Conservation (phyloP, 768 basidiomycete genomes). For the Leucocoprinus birnbaumii region DNA sequence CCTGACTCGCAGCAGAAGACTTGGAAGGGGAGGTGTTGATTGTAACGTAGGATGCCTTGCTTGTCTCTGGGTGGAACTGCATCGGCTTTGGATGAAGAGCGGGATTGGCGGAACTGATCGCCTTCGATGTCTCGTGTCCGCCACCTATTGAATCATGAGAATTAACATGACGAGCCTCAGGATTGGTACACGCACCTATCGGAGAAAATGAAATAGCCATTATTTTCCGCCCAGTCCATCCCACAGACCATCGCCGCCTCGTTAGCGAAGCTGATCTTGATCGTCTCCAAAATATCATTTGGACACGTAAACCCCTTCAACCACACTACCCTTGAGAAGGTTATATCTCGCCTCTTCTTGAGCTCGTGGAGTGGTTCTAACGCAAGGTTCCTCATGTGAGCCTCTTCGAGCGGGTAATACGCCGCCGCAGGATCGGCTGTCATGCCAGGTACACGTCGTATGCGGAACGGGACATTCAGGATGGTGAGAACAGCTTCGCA, state of each 20-base stretch:
- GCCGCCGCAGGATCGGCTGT: conserved; percentile 83
- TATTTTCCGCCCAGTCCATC: conserved; percentile 99
- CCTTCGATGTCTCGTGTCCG: conserved; percentile 97
- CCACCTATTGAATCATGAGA: conserved; percentile 56
- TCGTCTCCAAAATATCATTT: conserved; percentile 94
- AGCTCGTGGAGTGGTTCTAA: conserved; percentile 90
- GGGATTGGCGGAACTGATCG: conserved; percentile 96
- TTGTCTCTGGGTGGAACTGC: conserved; percentile 91
- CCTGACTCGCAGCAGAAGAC: conserved; percentile 99
- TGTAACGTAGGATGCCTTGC: conserved; percentile 78
- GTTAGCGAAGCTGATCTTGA: conserved; percentile 87
- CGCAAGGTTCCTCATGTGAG: conserved; percentile 89
- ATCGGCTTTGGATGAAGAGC: conserved; percentile 87
- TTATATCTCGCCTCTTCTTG: conserved; percentile 67
- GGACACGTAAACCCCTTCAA: conserved; percentile 99
- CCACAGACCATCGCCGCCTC: conserved; percentile 98
- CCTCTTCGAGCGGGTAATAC: conserved; percentile 96
- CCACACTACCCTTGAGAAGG: conserved; percentile 93
- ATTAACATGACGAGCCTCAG: not conserved
- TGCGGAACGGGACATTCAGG: conserved; percentile 90
- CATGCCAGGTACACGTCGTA: conserved; percentile 90
- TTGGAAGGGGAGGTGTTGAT: conserved; percentile 93
- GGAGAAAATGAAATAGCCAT: conserved; percentile 97
- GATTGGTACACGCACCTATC: conserved; percentile 62
- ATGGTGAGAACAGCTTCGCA: conserved; percentile 94